These are phyloP conservation scores for Umbellularia californica DNA, from an alignment of 164 flowering plant genomes.

Conservation along the genomic window DNA sequence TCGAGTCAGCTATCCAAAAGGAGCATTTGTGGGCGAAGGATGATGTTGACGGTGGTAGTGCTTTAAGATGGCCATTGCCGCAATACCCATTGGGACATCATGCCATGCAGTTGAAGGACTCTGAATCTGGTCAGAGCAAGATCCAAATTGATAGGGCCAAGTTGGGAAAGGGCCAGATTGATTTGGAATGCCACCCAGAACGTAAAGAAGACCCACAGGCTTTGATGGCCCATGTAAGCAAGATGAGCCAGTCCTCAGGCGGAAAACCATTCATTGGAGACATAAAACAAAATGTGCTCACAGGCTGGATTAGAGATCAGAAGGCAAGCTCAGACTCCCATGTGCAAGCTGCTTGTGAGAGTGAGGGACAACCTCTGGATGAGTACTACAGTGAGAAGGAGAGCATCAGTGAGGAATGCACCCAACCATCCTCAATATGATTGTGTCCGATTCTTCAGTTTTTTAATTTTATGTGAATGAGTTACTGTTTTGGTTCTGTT, in stretches of 20 bases:
- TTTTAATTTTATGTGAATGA: constrained; percentile 2
- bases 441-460: background rate
- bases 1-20: constrained; percentile 52
- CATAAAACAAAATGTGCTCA: constrained; percentile 67
- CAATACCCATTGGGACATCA: constrained; percentile 30
- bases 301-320: constrained; percentile 55
- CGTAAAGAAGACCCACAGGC: constrained; percentile 38
- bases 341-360: constrained; percentile 31
- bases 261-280: constrained; percentile 68
- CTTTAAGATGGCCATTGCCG: constrained; percentile 19
- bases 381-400: constrained; percentile 27
- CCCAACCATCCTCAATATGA: constrained; percentile 27
- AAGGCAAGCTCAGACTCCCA: constrained; percentile 40
- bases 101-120: constrained; percentile 25
- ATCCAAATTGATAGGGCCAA: constrained; percentile 22
- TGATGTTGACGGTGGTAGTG: constrained; percentile 53
- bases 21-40: constrained; percentile 36
- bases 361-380: constrained; percentile 32
- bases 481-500: background rate
- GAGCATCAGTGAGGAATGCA: constrained; percentile 31
- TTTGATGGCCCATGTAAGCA: constrained; percentile 36
- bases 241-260: constrained; percentile 64
- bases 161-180: constrained; percentile 38
- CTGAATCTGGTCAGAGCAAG: constrained; percentile 32
- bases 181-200: constrained; percentile 67